Base-by-base conservation (phyloP, 805 yeast genomes). In the Metschnikowia similis region DNA sequence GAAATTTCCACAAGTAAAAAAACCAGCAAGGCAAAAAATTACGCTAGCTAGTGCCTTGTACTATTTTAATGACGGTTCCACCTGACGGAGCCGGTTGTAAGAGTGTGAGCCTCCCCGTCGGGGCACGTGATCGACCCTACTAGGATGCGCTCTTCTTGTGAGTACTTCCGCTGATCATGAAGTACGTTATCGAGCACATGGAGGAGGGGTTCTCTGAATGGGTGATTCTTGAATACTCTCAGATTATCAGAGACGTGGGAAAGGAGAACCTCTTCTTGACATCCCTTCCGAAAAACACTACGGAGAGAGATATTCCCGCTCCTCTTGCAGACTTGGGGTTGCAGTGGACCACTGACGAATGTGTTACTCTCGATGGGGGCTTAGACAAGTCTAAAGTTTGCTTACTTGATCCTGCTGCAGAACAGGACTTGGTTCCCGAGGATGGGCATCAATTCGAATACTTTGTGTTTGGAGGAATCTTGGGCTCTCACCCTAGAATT, bases 111-210 rank as follows among this genome's bases (percentile, higher is more conserved):
- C 26, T 38, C 27, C n/a, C 30, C 5, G 10, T 11, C 11, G 28
- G 6, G 29, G 47, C 47, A 43, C 47, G 39, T 43, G 38, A 35
- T 14, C 45, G 37, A 31, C 31, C 34, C 37, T 32, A 41, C 37
- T 41, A 32, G 30, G 36, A 29, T 41, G 45, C 45, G 45, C 45
- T 21, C 38, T n/a, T n/a, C 21, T 17, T 26, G 21, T 27, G 16
- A 14, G 6, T n/a, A 13, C 34, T 27, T 10, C 16, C 34, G 46
- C 7, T 36, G 42, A 41, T 26, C 40, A 88, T 88, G 96, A 89
- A 89, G 69, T 92, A 90, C 75, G 82, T 94, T 47, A 90, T 92
- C 47, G 99, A 92, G 68, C 99, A 92, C 65, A 92, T 92, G 97
- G 99, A 92, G 68, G 87, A 83, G 53, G 98, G 96, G 1, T 89